Evolutionary conservation across 345 rosid genomes (phyloP), one percentile per base, ranked within the genome.

Genomic region (Angophora floribunda): DNA sequence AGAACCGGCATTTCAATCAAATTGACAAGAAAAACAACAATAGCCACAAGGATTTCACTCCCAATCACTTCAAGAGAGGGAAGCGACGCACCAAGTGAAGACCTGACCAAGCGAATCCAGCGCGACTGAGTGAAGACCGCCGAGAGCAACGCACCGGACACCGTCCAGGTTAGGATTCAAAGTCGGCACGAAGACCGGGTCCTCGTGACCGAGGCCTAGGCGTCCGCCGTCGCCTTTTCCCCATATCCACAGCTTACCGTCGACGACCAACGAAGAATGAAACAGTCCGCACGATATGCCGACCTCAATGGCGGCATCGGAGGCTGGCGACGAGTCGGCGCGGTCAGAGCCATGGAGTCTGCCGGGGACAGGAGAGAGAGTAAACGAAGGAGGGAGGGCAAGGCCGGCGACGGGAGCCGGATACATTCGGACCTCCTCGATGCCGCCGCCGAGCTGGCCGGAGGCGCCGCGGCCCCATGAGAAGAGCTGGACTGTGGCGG

Each of bases 151-250:
- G 85, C 88, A 90, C 45, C 90, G 91, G 87, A 93, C 95, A 63
- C 91, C 85, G 36, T 94, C 97, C 88, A 96, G 88, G 87, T 93
- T 89, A 52, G 96, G 97, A 88, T 96, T 97, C 79, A 93, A 59
- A 26, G 93, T 95, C 1, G 99, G 99, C 30, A 94, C 89, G 90
- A 96, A 96, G 1, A 91, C 94, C 15, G 98, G 89, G 90, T 94
- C 89, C 90, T 97, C 99, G 49, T 95, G 97, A 16, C 99, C 99
- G 84, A 97, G 93, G 51, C 98, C 99, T 65, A 97, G 92, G 61
- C 99, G 94, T 24, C 98, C 98, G n/a, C 99, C 99, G 84, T 95
- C 99, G 24, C 99, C 99, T 93, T 96, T 96, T 2, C 99, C 99
- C 99, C 98, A 96, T 85, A 95, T 87, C 98, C 98, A 96, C 28